A percentile compares a stretch with the other conserved stretches of the same genome.
These are phyloP conservation scores for Penicillium crustosum DNA, from an alignment of 2,329 filamentous ascomycete genomes.

Conservation along the genomic window DNA sequence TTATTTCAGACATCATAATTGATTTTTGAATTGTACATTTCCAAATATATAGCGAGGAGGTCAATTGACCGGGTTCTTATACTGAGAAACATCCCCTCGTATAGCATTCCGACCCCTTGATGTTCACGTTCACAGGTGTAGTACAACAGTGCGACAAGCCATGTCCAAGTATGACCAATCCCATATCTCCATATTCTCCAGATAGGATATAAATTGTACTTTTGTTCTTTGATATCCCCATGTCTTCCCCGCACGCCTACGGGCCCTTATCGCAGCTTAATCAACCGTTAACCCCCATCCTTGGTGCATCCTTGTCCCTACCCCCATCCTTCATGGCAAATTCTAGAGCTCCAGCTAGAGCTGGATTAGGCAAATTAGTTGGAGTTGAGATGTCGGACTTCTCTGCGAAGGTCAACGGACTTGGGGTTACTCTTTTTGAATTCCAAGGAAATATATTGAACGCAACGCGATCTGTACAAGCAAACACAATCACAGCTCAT, in stretches of 20 bases:
- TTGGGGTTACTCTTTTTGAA: background rate
- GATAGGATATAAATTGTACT: background rate
- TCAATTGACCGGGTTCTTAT: background rate
- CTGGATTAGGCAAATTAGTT: background rate
- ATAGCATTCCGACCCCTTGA: background rate
- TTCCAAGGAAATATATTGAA: slow-evolving; percentile 12
- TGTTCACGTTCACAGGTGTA: background rate
- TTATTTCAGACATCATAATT: background rate
- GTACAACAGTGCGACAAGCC: background rate
- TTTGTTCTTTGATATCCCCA: slow-evolving; percentile 13
- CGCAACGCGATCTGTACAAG: slow-evolving; percentile 12
- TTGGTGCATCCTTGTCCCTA: slow-evolving; percentile 16
- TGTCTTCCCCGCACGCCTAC: slow-evolving; percentile 5
- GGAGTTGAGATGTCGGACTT: slow-evolving; percentile 26
- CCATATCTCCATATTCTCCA: background rate
- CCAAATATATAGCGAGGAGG: background rate
- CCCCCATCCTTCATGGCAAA: background rate
- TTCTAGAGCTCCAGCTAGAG: background rate
- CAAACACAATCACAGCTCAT: slow-evolving; percentile 6
- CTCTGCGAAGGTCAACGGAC: slow-evolving; percentile 4
- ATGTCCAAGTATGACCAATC: background rate
- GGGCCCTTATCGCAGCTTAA: slow-evolving; percentile 12
- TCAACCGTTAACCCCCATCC: slow-evolving; percentile 27
- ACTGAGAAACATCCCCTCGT: background rate
- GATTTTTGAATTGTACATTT: background rate